Evolutionary conservation across 2,329 filamentous ascomycete species (phyloP).

Genomic region (Pseudocercospora macadamiae): DNA sequence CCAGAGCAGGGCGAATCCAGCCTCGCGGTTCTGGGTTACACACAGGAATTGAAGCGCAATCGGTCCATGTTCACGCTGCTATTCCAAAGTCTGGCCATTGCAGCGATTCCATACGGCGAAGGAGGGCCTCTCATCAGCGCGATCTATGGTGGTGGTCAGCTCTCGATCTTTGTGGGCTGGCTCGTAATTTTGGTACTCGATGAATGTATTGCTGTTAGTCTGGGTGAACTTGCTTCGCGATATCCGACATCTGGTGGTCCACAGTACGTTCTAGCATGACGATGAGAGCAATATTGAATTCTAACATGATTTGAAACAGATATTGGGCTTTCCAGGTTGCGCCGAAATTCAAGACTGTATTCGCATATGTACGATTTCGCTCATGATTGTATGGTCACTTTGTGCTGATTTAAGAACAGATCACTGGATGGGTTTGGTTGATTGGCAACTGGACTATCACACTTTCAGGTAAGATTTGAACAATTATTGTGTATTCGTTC

Average conservation of each 20-base stretch:
- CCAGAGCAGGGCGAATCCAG: constrained; percentile 9
- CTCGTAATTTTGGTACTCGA: constrained; percentile 68
- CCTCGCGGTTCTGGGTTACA: constrained; percentile 54
- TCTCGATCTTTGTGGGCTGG: constrained; percentile 74
- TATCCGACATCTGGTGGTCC: constrained; percentile 78
- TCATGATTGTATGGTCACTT: no score
- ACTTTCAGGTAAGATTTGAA: constrained; percentile 65
- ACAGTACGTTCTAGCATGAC: no score
- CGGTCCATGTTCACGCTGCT: constrained; percentile 63
- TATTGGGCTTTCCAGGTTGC: constrained; percentile 75
- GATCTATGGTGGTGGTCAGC: constrained; percentile 66
- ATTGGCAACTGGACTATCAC: constrained; percentile 82
- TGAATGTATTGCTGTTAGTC: constrained; percentile 68
- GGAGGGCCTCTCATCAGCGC: constrained; percentile 58
- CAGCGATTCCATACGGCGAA: constrained; percentile 53
- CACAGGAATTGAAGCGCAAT: constrained; percentile 60
- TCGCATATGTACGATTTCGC: constrained; percentile 62
- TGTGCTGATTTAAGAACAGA: no score
- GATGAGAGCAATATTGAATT: no score
- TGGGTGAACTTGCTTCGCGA: constrained; percentile 71
- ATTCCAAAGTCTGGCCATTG: constrained; percentile 63
- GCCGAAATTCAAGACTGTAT: constrained; percentile 46
- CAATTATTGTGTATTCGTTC: no score
- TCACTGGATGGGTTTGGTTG: constrained; percentile 74
- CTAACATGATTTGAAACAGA: no score